These are phyloP conservation scores for Pseudocercospora cruenta DNA, from an alignment of 2,329 filamentous ascomycete species.

Conservation along the genomic window DNA sequence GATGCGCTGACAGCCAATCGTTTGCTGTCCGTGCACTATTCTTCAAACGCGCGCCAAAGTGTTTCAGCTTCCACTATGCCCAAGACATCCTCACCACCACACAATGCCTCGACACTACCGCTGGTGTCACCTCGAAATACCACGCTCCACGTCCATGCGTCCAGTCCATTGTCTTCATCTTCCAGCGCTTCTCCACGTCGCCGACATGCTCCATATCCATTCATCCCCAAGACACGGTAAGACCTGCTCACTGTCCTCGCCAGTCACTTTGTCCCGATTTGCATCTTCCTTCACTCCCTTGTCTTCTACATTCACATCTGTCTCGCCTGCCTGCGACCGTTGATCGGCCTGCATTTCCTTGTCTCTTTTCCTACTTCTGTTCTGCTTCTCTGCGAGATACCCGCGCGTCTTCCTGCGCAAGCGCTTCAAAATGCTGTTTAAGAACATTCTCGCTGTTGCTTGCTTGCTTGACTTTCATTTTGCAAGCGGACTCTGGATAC, in stretches of 20 bases:
- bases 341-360: constrained; percentile 22
- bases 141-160: constrained; percentile 4
- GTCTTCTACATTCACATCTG: constrained; percentile 10
- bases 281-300: constrained; percentile 18
- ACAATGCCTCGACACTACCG: constrained; percentile 26
- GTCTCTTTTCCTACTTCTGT: constrained; percentile 16
- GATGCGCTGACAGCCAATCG: constrained; percentile 22
- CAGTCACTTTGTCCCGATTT: constrained; percentile 12
- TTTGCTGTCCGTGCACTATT: constrained; percentile 7
- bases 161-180: constrained; percentile 17
- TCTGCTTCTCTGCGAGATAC: constrained; percentile 19
- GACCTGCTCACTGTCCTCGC: constrained; percentile 19
- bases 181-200: constrained; percentile 18
- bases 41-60: constrained; percentile 25
- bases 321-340: constrained; percentile 18
- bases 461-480: constrained; percentile 22
- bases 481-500: constrained; percentile 33
- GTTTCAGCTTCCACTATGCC: constrained; percentile 27
- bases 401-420: constrained; percentile 20
- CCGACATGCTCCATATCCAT: constrained; percentile 20
- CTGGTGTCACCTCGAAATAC: constrained; percentile 24
- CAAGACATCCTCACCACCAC: constrained; percentile 19
- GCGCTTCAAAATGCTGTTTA: constrained; percentile 22
- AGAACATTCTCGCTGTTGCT: constrained; percentile 36
- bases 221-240: constrained; percentile 23